Conservation (phyloP, 2,329 filamentous ascomycete species). For the Dothideomycetes sp. region DNA sequence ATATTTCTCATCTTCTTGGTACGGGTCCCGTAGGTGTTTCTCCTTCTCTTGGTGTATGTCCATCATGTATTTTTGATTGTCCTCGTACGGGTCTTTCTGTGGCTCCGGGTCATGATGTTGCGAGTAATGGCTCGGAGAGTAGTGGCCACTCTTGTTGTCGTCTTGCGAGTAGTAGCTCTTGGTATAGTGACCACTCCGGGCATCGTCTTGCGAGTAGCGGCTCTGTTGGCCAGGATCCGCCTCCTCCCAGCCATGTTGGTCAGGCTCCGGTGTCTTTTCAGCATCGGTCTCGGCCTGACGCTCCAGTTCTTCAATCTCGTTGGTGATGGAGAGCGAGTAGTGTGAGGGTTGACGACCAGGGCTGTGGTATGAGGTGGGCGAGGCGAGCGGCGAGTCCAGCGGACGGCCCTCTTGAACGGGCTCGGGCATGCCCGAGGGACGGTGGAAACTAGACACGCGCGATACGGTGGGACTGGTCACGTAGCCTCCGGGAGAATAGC, state of each 20-base stretch:
- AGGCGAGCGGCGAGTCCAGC: constrained; percentile 26
- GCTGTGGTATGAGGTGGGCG: constrained; percentile 9
- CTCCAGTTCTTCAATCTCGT: not conserved
- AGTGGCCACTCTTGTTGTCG: constrained; percentile 1
- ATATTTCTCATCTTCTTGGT: too few relatives aligned
- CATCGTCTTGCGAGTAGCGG: constrained; percentile 1
- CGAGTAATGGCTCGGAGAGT: constrained; percentile 1
- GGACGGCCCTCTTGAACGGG: constrained; percentile 27
- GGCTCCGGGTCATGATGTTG: too few relatives aligned
- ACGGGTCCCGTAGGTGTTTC: too few relatives aligned
- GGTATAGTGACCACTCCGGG: too few relatives aligned
- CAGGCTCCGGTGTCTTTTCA: constrained; percentile 6
- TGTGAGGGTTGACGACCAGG: constrained; percentile 14
- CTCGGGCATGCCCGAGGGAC: constrained; percentile 27
- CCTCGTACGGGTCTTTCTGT: too few relatives aligned
- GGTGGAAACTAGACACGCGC: constrained; percentile 19
- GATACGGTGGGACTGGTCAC: constrained; percentile 58
- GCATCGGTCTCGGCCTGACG: not conserved
- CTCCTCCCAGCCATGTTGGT: constrained; percentile 7
- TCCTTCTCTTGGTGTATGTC: too few relatives aligned
- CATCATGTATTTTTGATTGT: too few relatives aligned
- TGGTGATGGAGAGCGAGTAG: constrained; percentile 13
- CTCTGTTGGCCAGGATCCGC: constrained; percentile 3
- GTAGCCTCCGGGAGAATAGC: constrained; percentile 60
- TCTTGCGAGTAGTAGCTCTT: not conserved